Conservation (phyloP, 257 asterid genomes). For the Nyctanthes arbortristis region DNA sequence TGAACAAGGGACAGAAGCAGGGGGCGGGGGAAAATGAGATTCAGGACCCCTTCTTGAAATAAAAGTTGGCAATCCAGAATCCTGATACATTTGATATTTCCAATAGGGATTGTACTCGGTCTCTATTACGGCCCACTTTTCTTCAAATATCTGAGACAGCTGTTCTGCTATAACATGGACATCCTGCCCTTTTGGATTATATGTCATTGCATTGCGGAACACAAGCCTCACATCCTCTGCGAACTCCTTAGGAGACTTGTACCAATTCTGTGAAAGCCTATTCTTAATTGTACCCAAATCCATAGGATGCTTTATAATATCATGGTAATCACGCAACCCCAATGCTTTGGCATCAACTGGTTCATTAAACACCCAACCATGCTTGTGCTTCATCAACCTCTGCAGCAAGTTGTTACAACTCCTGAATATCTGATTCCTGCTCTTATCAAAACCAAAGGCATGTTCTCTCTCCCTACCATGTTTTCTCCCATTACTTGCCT, state of each 20-base stretch:
- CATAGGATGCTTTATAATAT: slow-evolving; percentile 80
- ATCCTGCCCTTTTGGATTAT: slow-evolving; percentile 91
- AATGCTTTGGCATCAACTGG: slow-evolving; percentile 75
- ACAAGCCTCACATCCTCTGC: slow-evolving; percentile 92
- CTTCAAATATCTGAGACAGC: slow-evolving; percentile 66
- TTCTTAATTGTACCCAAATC: slow-evolving; percentile 86
- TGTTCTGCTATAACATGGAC: slow-evolving; percentile 85
- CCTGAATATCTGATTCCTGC: slow-evolving; percentile 52
- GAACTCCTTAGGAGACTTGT: slow-evolving; percentile 72
- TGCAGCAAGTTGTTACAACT: slow-evolving; percentile 75
- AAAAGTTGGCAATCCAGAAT: slow-evolving; percentile 57
- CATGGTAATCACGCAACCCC: slow-evolving; percentile 76
- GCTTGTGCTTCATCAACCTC: slow-evolving; percentile 86
- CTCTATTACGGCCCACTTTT: slow-evolving; percentile 76
- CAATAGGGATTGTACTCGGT: slow-evolving; percentile 55
- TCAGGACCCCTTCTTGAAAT: slow-evolving; percentile 52
- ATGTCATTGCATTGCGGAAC: slow-evolving; percentile 86
- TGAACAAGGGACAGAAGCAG: slow-evolving; percentile 4
- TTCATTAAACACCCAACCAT: slow-evolving; percentile 84
- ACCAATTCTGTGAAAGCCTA: slow-evolving; percentile 60
- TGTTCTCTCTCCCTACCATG: slow-evolving; percentile 31
- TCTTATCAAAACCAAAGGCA: slow-evolving; percentile 48
- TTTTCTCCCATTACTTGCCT: slow-evolving; percentile 63
- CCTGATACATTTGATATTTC: slow-evolving; percentile 65
- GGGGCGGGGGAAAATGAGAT: slow-evolving; percentile 36